Evolutionary conservation across 2,329 filamentous ascomycete genomes (phyloP).

Genomic region (Penicillium sp.): DNA sequence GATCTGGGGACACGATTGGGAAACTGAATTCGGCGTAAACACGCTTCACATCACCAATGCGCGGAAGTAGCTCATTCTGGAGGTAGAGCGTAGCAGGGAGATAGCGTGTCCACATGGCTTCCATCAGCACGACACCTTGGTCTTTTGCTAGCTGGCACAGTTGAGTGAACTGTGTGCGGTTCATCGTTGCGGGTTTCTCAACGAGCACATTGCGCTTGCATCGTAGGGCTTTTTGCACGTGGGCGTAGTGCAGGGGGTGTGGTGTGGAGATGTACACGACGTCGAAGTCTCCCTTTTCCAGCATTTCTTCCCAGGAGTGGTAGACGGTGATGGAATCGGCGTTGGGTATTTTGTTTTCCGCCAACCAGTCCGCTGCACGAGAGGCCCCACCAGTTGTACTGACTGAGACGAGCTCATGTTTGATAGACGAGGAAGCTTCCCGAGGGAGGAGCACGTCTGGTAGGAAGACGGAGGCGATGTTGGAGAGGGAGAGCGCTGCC

Average conservation of each 20-base stretch:
- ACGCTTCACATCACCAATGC: slow-evolving; percentile 51
- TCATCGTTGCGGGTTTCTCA: slow-evolving; percentile 30
- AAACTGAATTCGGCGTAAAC: slow-evolving; percentile 28
- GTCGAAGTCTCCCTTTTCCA: slow-evolving; percentile 27
- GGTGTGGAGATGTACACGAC: slow-evolving; percentile 31
- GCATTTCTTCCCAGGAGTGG: slow-evolving; percentile 24
- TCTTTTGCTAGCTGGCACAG: slow-evolving; percentile 8
- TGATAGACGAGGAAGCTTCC: slow-evolving; percentile 9
- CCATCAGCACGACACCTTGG: slow-evolving; percentile 25
- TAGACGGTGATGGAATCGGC: slow-evolving; percentile 19
- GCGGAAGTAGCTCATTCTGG: slow-evolving; percentile 53
- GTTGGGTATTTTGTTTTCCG: slow-evolving; percentile 21
- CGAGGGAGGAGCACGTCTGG: slow-evolving; percentile 21
- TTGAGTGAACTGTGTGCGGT: slow-evolving; percentile 17
- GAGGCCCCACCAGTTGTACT: slow-evolving; percentile 21
- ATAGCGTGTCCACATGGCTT: slow-evolving; percentile 30
- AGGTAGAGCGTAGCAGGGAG: slow-evolving; percentile 25
- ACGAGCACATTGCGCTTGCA: slow-evolving; percentile 25
- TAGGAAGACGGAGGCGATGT: slow-evolving; percentile 24
- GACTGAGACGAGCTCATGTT: slow-evolving; percentile 23
- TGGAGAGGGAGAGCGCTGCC: slow-evolving; percentile 22
- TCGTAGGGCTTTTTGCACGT: slow-evolving; percentile 20
- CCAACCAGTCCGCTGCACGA: slow-evolving; percentile 21
- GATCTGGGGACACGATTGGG: slow-evolving; percentile 23
- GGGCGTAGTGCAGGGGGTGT: slow-evolving; percentile 26